Percentiles rank a stretch among this genome's conserved stretches.
Conservation (phyloP, 306 rosid species). For the Hippophae tibetana region DNA sequence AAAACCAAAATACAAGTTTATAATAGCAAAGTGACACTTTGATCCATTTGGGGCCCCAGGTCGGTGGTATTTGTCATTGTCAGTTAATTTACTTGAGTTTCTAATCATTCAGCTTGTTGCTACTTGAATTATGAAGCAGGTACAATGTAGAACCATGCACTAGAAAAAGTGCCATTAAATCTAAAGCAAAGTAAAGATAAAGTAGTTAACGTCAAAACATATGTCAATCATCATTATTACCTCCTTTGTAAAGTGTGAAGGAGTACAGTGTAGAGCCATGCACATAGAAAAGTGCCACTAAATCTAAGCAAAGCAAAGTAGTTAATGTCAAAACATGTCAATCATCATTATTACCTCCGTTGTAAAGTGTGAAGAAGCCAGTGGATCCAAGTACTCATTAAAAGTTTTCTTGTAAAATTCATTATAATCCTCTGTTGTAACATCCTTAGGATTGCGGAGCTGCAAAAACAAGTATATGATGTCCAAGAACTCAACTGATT, state of each 20-base stretch:
- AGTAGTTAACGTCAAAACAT: too few species aligned
- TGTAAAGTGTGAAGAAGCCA: constrained; percentile 90
- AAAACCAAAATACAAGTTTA: background rate
- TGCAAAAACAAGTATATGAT: constrained; percentile 30
- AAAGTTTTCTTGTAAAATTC: constrained; percentile 87
- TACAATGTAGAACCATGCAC: too few species aligned
- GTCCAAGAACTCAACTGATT: constrained; percentile 5
- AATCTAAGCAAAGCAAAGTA: background rate
- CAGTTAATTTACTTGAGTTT: background rate
- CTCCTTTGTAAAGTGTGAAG: constrained; percentile 93
- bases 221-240: constrained; percentile 20
- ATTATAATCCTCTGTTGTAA: constrained; percentile 78
- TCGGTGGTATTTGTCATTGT: background rate
- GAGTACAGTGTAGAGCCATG: constrained; percentile 22
- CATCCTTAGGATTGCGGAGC: constrained; percentile 94
- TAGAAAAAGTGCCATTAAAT: too few species aligned
- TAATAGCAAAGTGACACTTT: constrained; percentile 2
- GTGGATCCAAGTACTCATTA: constrained; percentile 82
- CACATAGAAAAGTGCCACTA: background rate
- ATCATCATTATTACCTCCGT: constrained; percentile 51
- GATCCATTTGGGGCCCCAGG: background rate
- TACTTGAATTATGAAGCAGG: too few species aligned
- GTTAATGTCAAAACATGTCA: too few species aligned
- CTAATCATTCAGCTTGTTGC: too few species aligned
- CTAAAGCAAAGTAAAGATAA: too few species aligned